Percentiles rank a stretch among this genome's conserved stretches.
Conservation (phyloP, 805 yeast species). For the Monosporozyma yasuniensis region DNA sequence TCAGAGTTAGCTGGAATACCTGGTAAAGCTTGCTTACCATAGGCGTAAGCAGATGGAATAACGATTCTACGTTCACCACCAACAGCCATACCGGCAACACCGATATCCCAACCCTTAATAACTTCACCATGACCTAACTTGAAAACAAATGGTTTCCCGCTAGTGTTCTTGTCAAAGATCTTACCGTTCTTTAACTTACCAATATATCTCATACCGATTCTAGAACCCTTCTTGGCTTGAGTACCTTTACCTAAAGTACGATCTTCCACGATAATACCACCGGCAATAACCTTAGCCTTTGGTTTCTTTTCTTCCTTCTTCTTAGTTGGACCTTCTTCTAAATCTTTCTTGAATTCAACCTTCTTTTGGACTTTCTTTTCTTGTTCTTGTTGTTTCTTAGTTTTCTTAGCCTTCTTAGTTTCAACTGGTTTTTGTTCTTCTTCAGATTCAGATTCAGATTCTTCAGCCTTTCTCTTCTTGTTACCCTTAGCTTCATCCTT, state of each 20-base stretch:
- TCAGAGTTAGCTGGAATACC: constrained; percentile 98
- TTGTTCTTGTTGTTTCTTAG: constrained; percentile 29
- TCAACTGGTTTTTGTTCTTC: constrained; percentile 17
- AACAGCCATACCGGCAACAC: constrained; percentile 97
- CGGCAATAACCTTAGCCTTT: constrained; percentile 73
- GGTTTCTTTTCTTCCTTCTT: constrained; percentile 32
- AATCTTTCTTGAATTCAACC: constrained; percentile 81
- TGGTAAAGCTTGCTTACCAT: constrained; percentile 88
- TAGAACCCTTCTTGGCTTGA: constrained; percentile 77
- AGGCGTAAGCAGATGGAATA: constrained; percentile 93
- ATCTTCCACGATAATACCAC: constrained; percentile 92
- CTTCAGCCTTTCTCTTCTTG: constrained; percentile 2
- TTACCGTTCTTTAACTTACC: constrained; percentile 96
- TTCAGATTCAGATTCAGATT: constrained; percentile 23
- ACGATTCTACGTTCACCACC: constrained; percentile 98
- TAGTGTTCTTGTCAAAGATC: constrained; percentile 92
- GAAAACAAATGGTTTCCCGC: constrained; percentile 92
- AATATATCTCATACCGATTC: constrained; percentile 92
- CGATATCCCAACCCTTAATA: constrained; percentile 97
- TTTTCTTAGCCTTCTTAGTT: constrained; percentile 24
- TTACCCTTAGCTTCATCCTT: constrained; percentile 35
- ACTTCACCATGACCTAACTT: constrained; percentile 95
- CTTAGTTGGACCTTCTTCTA: constrained; percentile 91
- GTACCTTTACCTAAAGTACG: constrained; percentile 83
- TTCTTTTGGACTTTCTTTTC: constrained; percentile 45